Percentiles rank a stretch among this genome's conserved stretches.
Evolutionary conservation across 768 basidiomycete species (phyloP).

Genomic region (Psilocybe azurescens): DNA sequence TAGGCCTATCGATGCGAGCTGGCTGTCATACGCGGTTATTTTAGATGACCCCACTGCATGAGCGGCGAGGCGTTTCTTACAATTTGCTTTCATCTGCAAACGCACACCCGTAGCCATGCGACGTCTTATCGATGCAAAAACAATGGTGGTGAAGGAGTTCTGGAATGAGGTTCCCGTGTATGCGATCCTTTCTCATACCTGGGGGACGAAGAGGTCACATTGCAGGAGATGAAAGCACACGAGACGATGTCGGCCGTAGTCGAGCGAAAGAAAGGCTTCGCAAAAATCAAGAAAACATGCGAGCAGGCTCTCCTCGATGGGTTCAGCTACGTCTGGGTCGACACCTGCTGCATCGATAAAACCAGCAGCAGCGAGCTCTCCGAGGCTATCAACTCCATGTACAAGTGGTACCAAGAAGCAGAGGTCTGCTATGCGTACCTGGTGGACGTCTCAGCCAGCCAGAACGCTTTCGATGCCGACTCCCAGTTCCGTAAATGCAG

Average conservation of each 20-base stretch:
- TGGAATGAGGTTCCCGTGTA: conserved; percentile 5
- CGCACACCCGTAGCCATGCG: background rate
- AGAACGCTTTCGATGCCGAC: background rate
- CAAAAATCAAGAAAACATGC: conserved; percentile 9
- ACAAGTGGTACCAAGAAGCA: conserved; percentile 5
- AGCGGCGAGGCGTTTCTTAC: too few species aligned
- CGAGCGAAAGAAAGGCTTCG: conserved; percentile 4
- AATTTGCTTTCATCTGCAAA: too few species aligned
- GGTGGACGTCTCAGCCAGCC: conserved; percentile 1
- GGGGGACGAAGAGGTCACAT: conserved; percentile 10
- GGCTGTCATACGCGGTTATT: too few species aligned
- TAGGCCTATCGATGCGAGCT: too few species aligned
- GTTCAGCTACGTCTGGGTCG: conserved; percentile 11
- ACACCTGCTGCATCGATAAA: conserved; percentile 14
- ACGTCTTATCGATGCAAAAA: conserved; percentile 7
- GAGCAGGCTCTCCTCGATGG: conserved; percentile 1
- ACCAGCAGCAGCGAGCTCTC: conserved; percentile 12
- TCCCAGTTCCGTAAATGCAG: background rate
- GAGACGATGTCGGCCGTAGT: background rate
- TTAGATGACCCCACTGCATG: too few species aligned
- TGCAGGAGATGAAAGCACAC: conserved; percentile 3
- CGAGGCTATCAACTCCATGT: conserved; percentile 16
- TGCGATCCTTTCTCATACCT: conserved; percentile 14
- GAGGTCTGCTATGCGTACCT: conserved; percentile 15
- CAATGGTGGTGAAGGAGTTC: conserved; percentile 2